Conservation (phyloP, 1,284 basidiomycete genomes). For the Fomitopsis schrenkii region DNA sequence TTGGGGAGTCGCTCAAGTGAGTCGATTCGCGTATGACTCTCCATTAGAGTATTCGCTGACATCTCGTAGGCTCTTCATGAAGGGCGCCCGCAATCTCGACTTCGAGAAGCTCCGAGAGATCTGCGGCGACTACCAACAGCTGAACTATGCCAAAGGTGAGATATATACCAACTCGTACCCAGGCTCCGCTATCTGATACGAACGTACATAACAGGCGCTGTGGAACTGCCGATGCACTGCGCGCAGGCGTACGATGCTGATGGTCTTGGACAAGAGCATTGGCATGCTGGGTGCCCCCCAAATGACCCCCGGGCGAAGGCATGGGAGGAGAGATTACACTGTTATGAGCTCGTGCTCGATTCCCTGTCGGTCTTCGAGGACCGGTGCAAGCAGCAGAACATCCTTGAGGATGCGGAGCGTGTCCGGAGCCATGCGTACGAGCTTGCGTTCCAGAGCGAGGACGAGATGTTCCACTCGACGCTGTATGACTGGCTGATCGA, state of each 20-base stretch:
- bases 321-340: conserved; percentile 63
- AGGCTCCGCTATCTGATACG: neutral
- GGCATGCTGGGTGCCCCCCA: conserved; percentile 60
- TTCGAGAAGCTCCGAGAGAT: conserved; percentile 85
- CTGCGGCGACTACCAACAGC: conserved; percentile 80
- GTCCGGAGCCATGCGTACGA: conserved; percentile 75
- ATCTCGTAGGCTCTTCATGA: conserved; percentile 70
- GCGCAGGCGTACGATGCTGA: conserved; percentile 80
- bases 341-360: conserved; percentile 82
- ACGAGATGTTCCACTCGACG: conserved; percentile 92
- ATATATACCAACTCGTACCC: neutral
- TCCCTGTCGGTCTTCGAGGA: conserved; percentile 82
- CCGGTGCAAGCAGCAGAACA: conserved; percentile 21
- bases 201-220: conserved; percentile 52
- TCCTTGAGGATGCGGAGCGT: conserved; percentile 55
- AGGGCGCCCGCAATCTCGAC: conserved; percentile 82
- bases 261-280: conserved; percentile 75
- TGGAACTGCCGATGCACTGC: conserved; percentile 84
- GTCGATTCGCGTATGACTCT: conserved; percentile 22
- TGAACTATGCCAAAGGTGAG: conserved; percentile 77
- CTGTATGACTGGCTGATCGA: conserved; percentile 93
- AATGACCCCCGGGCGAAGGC: conserved; percentile 59
- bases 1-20: conserved; percentile 82
- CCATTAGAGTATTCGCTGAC: neutral
- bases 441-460: conserved; percentile 79